These are phyloP conservation scores for Fusarium bulbicola DNA, from an alignment of 2,329 filamentous ascomycete species.

Conservation along the genomic window DNA sequence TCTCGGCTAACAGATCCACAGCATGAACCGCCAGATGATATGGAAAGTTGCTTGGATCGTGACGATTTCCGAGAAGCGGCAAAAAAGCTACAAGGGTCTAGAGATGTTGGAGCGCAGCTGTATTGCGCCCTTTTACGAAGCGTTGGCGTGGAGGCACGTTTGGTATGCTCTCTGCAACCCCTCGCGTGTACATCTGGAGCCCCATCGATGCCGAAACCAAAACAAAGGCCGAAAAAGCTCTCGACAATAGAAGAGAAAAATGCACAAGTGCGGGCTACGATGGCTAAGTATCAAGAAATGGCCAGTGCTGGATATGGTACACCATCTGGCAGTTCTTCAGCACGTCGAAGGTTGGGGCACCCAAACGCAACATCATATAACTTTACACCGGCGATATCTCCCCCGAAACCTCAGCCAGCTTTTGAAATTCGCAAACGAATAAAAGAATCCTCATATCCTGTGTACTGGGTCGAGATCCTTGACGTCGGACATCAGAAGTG, in stretches of 20 bases:
- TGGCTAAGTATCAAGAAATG: constrained; percentile 52
- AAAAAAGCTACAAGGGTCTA: constrained; percentile 76
- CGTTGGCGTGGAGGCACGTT: constrained; percentile 80
- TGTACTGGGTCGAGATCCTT: constrained; percentile 96
- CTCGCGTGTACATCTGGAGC: constrained; percentile 72
- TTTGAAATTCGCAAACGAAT: constrained; percentile 55
- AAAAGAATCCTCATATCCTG: constrained; percentile 78
- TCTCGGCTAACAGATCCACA: constrained; percentile 43
- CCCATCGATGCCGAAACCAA: constrained; percentile 58
- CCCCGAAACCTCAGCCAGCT: constrained; percentile 45
- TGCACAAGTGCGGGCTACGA: constrained; percentile 50
- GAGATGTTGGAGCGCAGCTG: constrained; percentile 88
- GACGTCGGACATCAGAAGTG: constrained; percentile 89
- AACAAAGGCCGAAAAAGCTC: constrained; percentile 37
- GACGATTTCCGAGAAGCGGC: constrained; percentile 79
- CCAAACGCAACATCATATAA: constrained; percentile 63
- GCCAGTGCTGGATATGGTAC: constrained; percentile 42
- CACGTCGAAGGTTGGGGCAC: constrained; percentile 61
- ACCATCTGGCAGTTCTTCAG: constrained; percentile 48
- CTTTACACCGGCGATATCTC: constrained; percentile 55
- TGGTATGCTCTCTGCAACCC: constrained; percentile 91
- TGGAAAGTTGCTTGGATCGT: constrained; percentile 74
- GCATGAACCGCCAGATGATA: constrained; percentile 67
- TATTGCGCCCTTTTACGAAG: constrained; percentile 88
- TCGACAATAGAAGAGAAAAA: constrained; percentile 45